Evolutionary conservation across 495 filamentous ascomycete genomes (phyloP).

Genomic region (Neurospora sp.): DNA sequence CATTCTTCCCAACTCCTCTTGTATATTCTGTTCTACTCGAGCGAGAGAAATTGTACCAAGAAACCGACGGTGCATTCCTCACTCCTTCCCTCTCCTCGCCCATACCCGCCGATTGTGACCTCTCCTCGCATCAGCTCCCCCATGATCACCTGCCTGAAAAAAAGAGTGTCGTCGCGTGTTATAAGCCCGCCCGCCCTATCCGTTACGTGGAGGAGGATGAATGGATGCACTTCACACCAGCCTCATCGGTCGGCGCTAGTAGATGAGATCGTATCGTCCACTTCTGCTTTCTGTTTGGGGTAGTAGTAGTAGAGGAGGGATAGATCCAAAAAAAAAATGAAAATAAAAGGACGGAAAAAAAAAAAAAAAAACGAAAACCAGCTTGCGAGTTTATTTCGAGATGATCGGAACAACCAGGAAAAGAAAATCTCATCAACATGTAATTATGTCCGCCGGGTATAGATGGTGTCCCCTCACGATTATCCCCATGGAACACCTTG

Average conservation of each 20-base stretch:
- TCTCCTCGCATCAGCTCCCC: background rate
- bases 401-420: background rate
- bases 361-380: slow-evolving; percentile 4
- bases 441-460: slow-evolving; percentile 16
- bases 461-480: slow-evolving; percentile 9
- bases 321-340: slow-evolving; percentile 13
- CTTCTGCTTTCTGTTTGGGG: background rate
- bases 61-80: background rate
- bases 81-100: background rate
- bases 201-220: background rate
- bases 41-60: background rate
- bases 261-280: background rate
- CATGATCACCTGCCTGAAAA: background rate
- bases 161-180: background rate
- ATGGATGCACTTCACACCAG: background rate
- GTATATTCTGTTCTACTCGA: background rate
- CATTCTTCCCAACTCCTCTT: background rate
- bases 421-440: background rate
- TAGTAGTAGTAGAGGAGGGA: slow-evolving; percentile 1
- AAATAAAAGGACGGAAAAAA: slow-evolving; percentile 5
- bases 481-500: background rate
- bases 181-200: background rate
- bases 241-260: background rate
- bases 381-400: background rate
- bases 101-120: background rate